Percentiles rank a stretch among this genome's conserved stretches.
These are phyloP conservation scores for Beauveria bassiana DNA, from an alignment of 2,329 filamentous ascomycete species.

Conservation along the genomic window DNA sequence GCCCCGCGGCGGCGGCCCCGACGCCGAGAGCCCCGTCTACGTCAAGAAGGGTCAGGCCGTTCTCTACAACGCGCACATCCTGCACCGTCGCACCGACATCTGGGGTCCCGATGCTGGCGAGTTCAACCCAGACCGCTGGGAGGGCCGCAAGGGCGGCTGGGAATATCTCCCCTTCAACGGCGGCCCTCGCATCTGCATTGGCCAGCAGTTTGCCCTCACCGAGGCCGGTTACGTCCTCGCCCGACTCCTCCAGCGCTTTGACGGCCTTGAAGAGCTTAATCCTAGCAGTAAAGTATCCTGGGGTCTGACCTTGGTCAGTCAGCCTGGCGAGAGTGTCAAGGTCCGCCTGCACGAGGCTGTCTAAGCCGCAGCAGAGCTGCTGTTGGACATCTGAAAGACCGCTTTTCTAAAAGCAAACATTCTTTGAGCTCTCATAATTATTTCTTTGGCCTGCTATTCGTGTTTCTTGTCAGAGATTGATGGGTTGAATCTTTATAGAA, in stretches of 20 bases:
- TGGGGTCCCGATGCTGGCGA: conserved; percentile 27
- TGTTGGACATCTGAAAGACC: background rate
- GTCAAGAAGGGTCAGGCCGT: conserved; percentile 34
- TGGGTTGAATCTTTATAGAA: background rate
- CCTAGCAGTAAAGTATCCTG: conserved; percentile 8
- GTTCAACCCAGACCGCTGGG: conserved; percentile 27
- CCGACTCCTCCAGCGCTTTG: conserved; percentile 15
- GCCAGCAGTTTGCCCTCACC: conserved; percentile 26
- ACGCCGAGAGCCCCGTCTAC: conserved; percentile 36
- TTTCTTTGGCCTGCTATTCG: background rate
- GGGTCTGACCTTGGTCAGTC: conserved; percentile 9
- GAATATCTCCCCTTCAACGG: conserved; percentile 29
- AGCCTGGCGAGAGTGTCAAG: conserved; percentile 10
- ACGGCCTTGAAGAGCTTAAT: conserved; percentile 11
- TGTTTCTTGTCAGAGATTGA: conserved; percentile 3
- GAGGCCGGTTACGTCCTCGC: conserved; percentile 17
- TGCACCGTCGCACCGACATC: conserved; percentile 27
- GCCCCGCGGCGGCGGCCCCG: conserved; percentile 38
- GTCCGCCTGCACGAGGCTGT: conserved; percentile 11
- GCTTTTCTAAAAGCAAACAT: background rate
- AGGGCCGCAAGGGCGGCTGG: conserved; percentile 22
- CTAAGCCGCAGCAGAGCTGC: background rate
- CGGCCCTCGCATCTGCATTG: conserved; percentile 28
- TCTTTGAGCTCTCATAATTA: background rate
- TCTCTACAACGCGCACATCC: conserved; percentile 22